Conservation (phyloP, 2,329 filamentous ascomycete species). For the Canariomyces notabilis region DNA sequence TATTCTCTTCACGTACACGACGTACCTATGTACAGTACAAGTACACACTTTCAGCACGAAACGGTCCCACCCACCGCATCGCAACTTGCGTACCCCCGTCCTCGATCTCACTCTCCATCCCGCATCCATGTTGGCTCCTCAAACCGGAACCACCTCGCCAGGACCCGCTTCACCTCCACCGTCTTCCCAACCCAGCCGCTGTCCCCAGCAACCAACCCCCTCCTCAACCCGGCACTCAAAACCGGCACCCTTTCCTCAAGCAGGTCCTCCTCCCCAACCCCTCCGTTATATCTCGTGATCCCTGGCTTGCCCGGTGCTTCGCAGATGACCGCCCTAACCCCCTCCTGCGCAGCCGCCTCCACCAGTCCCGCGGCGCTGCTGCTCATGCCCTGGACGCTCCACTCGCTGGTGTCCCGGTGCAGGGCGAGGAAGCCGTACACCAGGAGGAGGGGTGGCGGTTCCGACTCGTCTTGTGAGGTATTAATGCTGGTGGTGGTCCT, state of each 20-base stretch:
- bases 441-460: conserved; percentile 44
- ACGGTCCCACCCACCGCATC: not conserved
- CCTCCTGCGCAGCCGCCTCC: conserved; percentile 49
- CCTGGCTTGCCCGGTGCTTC: conserved; percentile 2
- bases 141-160: conserved; percentile 63
- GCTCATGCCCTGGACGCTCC: conserved; percentile 68
- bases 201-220: no score
- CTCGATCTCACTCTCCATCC: not conserved
- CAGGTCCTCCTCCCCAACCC: conserved; percentile 31
- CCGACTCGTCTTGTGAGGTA: conserved; percentile 1
- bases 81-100: not conserved
- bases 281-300: conserved; percentile 26
- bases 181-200: conserved; percentile 53
- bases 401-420: conserved; percentile 65
- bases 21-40: conserved; percentile 3
- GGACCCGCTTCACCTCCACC: conserved; percentile 51
- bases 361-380: conserved; percentile 58
- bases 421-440: conserved; percentile 61
- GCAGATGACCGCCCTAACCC: conserved; percentile 45
- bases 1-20: not conserved
- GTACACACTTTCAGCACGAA: not conserved
- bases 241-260: conserved; percentile 37
- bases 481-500: not conserved
- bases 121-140: not conserved
- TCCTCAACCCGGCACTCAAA: not conserved